These are phyloP conservation scores for Phtheirospermum japonicum DNA, from an alignment of 257 asterid genomes.

Conservation along the genomic window DNA sequence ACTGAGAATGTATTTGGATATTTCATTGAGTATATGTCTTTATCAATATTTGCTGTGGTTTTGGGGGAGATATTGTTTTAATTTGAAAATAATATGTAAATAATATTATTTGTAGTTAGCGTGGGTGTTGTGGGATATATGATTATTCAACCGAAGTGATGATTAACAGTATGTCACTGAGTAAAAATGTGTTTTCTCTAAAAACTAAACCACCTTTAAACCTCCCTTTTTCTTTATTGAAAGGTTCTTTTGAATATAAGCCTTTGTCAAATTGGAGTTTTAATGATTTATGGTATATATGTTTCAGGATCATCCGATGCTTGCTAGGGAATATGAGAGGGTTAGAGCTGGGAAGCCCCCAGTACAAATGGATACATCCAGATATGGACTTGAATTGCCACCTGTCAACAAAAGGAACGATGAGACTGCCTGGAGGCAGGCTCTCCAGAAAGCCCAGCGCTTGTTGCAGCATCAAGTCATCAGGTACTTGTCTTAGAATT, in stretches of 20 bases:
- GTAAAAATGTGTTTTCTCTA: neutral
- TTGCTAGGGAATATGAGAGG: slow-evolving; percentile 94
- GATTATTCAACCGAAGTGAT: neutral
- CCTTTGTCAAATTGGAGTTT: too few species aligned
- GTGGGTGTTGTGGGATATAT: neutral
- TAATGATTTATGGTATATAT: slow-evolving; percentile 1
- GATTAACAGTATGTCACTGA: neutral
- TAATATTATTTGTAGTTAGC: neutral
- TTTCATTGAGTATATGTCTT: neutral
- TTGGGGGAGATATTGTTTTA: neutral
- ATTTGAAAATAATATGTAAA: neutral
- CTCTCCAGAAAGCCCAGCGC: slow-evolving; percentile 83
- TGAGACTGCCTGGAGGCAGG: slow-evolving; percentile 89
- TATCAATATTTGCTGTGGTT: neutral
- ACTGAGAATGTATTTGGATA: slow-evolving; percentile 5
- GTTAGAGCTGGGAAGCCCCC: slow-evolving; percentile 97
- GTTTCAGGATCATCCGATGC: slow-evolving; percentile 89
- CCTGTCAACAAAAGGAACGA: slow-evolving; percentile 74
- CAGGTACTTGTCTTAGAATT: slow-evolving; percentile 44
- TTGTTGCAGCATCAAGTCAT: slow-evolving; percentile 94
- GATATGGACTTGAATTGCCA: slow-evolving; percentile 88
- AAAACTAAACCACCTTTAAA: neutral
- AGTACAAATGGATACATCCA: slow-evolving; percentile 73
- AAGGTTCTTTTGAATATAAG: neutral
- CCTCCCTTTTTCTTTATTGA: neutral